phyloP scores from a whole-genome alignment of 2,329 filamentous ascomycete genomes.

The Ceratocystis harringtonii region DNA sequence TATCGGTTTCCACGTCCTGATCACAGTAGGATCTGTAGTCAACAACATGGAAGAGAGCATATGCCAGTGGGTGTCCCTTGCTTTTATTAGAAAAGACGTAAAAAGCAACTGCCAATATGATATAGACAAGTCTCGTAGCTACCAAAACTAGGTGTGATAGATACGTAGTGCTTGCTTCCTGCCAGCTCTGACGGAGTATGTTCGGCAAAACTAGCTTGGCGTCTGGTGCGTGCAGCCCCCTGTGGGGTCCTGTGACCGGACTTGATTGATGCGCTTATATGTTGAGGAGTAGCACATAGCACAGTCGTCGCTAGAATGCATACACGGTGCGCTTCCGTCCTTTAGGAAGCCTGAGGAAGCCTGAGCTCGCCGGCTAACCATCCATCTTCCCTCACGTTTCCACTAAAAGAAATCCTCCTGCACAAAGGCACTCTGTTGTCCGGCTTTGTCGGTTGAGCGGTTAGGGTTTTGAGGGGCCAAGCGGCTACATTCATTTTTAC shows the following conservation, averaged over 20 bases:
- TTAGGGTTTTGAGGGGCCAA: background rate
- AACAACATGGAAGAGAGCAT: too few species aligned
- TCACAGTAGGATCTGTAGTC: too few species aligned
- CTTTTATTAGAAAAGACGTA: background rate
- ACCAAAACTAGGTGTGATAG: background rate
- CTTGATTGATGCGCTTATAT: conserved; percentile 2
- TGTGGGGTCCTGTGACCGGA: background rate
- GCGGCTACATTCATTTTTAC: background rate
- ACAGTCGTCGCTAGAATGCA: background rate
- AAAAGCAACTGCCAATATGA: background rate
- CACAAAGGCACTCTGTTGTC: too few species aligned
- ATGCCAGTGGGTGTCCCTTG: too few species aligned
- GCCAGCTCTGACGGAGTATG: background rate
- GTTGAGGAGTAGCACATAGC: background rate
- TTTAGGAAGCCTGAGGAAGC: background rate
- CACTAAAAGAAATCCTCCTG: background rate
- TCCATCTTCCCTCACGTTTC: background rate
- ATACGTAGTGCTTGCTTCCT: background rate
- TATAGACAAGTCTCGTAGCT: background rate
- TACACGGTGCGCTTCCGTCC: background rate
- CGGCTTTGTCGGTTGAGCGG: background rate
- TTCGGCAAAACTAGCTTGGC: background rate
- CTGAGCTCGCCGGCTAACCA: background rate
- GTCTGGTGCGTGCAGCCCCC: background rate
- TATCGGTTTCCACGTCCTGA: background rate